Evolutionary conservation across 1,284 basidiomycete genomes (phyloP), one percentile per base, ranked within the genome.

Genomic region (Porodaedalea pini): DNA sequence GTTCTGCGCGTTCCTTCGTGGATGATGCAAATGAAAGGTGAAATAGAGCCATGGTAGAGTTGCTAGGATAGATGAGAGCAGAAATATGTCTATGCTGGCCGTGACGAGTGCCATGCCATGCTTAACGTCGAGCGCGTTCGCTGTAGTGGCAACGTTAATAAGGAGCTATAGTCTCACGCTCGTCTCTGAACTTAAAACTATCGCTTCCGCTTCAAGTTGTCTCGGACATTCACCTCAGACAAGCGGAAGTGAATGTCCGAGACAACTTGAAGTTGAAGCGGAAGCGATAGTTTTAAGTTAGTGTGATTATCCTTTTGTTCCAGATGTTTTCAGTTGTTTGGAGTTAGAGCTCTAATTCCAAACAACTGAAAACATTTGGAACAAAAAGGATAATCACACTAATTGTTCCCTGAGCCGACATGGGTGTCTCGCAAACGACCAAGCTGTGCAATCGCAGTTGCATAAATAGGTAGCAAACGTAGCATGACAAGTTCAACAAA

Each of bases 51-150:
- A 56, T 10, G 63, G 61, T 37, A 64, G 31, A 39, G 66, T 41
- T 41, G 70, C 55, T 15, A 62, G 60, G 25, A 61, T 40, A 27
- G 67, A 54, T 21, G 68, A 63, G 49, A 65, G 48, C 8, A 71
- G 57, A 50, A 69, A 69, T 17, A 65, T 62, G 56, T 69, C 68
- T 45, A 69, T 59, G 10, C 68, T 65, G 45, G 60, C 64, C 49
- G 61, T 67, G n/a, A 71, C 52, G 17, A 70, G 31, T 25, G 64
- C 55, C 67, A 69, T 69, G 32, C 32, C 6, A 0, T n/a, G 4
- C 23, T 44, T 23, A 39, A 4, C 37, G 13, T 21, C 36, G 17
- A 7, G 27, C 17, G 25, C 29, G 10, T 25, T 25, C 47, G 23
- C 44, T 6, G 15, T 25, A 31, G n/a, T n/a, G 29, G 29, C 15